Evolutionary conservation across 2,329 filamentous ascomycete genomes (phyloP).

Genomic region (Fusarium tuaranense): DNA sequence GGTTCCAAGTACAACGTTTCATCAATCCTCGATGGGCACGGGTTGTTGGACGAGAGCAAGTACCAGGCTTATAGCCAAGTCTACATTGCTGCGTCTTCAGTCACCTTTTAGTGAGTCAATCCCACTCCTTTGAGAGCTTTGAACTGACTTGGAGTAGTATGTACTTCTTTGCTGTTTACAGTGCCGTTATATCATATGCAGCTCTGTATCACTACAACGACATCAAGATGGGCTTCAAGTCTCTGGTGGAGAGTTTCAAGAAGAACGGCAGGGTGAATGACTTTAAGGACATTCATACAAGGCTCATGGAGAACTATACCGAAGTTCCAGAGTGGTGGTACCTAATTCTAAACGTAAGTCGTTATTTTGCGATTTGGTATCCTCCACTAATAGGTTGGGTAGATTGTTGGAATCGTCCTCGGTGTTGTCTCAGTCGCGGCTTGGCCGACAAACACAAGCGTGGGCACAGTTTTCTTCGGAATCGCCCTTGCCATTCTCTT

Average conservation of each 20-base stretch:
- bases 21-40: conserved; percentile 55
- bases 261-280: conserved; percentile 14
- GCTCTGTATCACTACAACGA: conserved; percentile 50
- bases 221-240: conserved; percentile 48
- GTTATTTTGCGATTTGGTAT: rapidly evolving
- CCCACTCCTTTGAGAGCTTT: rapidly evolving
- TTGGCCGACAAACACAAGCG: conserved; percentile 57
- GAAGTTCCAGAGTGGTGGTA: conserved; percentile 64
- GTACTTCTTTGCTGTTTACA: conserved; percentile 45
- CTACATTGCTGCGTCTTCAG: conserved; percentile 44
- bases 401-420: conserved; percentile 47
- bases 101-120: conserved; percentile 33
- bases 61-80: conserved; percentile 52
- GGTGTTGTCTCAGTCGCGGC: conserved; percentile 51
- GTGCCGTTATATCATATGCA: conserved; percentile 51
- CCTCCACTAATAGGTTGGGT: rapidly evolving
- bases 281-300: conserved; percentile 56
- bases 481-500: conserved; percentile 56
- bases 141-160: neutral
- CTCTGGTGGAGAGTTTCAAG: conserved; percentile 28
- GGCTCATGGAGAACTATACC: conserved; percentile 56
- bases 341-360: conserved; percentile 34
- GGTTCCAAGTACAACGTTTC: conserved; percentile 55
- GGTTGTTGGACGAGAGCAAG: conserved; percentile 47
- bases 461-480: conserved; percentile 58